Evolutionary conservation across 140 eudicot genomes (phyloP), one percentile per base, ranked within the genome.

Genomic region (Stevia rebaudiana): DNA sequence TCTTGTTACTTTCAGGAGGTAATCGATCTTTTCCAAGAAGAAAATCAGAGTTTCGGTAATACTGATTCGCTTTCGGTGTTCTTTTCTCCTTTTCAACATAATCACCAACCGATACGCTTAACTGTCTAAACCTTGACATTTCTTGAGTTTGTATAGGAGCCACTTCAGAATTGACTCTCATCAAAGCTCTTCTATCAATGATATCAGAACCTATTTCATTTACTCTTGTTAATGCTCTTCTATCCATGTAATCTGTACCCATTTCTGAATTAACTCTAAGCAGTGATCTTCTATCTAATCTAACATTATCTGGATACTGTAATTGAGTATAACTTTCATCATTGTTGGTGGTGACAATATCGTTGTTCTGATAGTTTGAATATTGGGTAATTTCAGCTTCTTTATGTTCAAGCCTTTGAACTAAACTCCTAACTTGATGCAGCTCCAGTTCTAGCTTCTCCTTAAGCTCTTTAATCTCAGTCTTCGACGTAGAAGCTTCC

Each of bases 51-150:
- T 82, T 82, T 13, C 84, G 55, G 36, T 88, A 88, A 16, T 22
- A 76, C 22, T 78, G 90, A 71, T 88, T 88, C 0, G 94, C 96
- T 65, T 88, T 88, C 0, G 96, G 96, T 13, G 94, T 88, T 50
- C 96, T 75, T 67, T 84, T 88, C 79, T 88, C 96, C 71, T 82
- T 88, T 82, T 88, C 96, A 33, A 65, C 57, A 48, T 67, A 72
- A 11, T 88, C 94, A 68, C 74, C 78, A 76, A 69, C 88, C 0
- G 88, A 74, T 13, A 86, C 83, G 30, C 73, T 75, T 7, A 79
- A 52, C 22, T 73, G 94, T 71, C 82, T 67, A 66, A 83, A 81
- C 8, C 76, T 75, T 46, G 85, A 58, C 8, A 70, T 54, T 3
- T 75, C 80, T 33, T 62, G 80, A 69, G 44, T 78, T 46, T 77